Evolutionary conservation across 2,329 filamentous ascomycete genomes (phyloP), one percentile per base, ranked within the genome.

Genomic region (Ascosphaera acerosa): DNA sequence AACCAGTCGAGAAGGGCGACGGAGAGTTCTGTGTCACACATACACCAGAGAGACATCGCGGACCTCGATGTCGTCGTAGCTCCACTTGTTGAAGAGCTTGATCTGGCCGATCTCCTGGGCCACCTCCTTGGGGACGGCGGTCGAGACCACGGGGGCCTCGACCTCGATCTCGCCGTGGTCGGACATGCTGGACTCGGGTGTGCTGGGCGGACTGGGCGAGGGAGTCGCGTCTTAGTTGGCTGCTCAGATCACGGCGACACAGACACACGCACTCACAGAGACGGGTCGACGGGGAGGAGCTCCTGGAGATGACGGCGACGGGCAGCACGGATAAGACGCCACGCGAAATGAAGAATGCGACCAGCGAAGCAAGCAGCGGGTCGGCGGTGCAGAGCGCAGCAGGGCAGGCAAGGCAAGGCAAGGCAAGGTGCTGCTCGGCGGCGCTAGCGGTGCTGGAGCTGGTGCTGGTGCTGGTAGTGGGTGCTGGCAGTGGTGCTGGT

Each of bases 11-110:
- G 33, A 36, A 42, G 37, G 40, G 42, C 37, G 44, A 38, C 43
- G n/a, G 20, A 23, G 9, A 23, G 20, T 7, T 12, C 7, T 7
- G 6, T 15, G 44, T 46, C 39, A 35, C 49, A 58, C 78, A 66
- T 89, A 97, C 87, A 84, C 94, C 66, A 97, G 70, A 52, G 87
- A 97, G 65, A 97, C 94, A 59, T 97, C 87, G 61, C 84, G 75
- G 62, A 97, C 87, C 70, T 97, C 87, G 55, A 97, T 84, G 73
- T 94, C 78, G 58, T 87, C 87, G 64, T 94, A 97, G 63, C 63
- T 73, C 72, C 82, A 91, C 64, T 89, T 90, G 74, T 87, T 89
- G 72, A 91, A 90, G 51, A 91, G 70, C 75, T 90, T 90, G 59
- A 87, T 68, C 62, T 67, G 74, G 61, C 81, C 82, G 62, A 87